Base-by-base conservation (phyloP, 2,329 filamentous ascomycete species). In the Diatrype stigma region DNA sequence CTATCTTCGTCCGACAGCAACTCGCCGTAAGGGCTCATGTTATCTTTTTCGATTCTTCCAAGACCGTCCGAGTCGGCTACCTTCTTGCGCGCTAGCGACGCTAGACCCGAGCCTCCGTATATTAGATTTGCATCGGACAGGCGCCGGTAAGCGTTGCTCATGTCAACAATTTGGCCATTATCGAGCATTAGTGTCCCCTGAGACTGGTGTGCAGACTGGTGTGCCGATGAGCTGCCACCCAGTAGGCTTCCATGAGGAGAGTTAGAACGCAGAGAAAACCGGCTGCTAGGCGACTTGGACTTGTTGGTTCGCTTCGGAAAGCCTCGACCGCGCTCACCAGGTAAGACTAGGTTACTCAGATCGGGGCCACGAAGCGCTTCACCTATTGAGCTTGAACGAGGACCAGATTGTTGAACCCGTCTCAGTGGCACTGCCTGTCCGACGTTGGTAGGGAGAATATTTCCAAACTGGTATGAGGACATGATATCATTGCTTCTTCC, bases 121-220 rank as follows among this genome's bases (percentile, higher is more conserved):
- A 82, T 76, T 42, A 92, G 70, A 47, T 85, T 84, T 11, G 86
- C 86, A 63, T 92, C 86, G 1, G 87, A 90, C 17, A 91, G 71
- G 52, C 82, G 80, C 47, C 85, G 78, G 63, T 91, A 89, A 3
- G 87, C 85, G 56, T 76, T 86, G 52, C 79, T 82, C 68, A 88
- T 80, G 63, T 91, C 86, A 47, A 90, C 72, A 1, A 80, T 66
- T 45, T 80, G 77, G 11, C 82, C 84, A 49, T 83, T 82, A 40
- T 82, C 79, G 3, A 87, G 74, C 42, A 82, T 73, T 14, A 79
- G 71, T 42, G 71, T 75, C 45, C 65, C 64, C 57, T 23, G 70
- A 64, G 38, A 66, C 22, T 57, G 58, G n/a, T n/a, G n/a, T n/a
- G n/a, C n/a, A n/a, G n/a, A n/a, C 16, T 50, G 56, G 66, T 42